phyloP scores from a whole-genome alignment of 2,329 filamentous ascomycete species.

The Fusarium buharicum region DNA sequence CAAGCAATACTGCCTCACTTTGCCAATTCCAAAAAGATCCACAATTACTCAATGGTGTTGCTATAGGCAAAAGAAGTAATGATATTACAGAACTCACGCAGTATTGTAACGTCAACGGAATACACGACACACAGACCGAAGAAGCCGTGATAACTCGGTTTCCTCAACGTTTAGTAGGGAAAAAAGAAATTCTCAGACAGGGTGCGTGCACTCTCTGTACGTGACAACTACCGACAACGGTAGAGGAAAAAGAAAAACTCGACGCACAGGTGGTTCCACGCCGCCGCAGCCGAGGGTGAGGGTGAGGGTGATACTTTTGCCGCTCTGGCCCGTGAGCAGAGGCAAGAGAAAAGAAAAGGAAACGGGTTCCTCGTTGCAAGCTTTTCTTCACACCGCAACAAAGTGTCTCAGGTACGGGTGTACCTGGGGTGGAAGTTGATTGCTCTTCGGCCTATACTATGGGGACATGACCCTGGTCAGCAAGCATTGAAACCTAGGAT shows the following conservation, averaged over 20 bases:
- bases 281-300: slow-evolving; percentile 19
- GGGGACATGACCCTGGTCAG: slow-evolving; percentile 16
- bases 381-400: slow-evolving; percentile 27
- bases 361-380: slow-evolving; percentile 27
- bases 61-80: slow-evolving; percentile 11
- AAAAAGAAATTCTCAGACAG: slow-evolving; percentile 9
- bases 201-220: slow-evolving; percentile 6
- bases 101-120: slow-evolving; percentile 13
- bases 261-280: slow-evolving; percentile 34
- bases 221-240: slow-evolving; percentile 41
- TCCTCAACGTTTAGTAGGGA: slow-evolving; percentile 7
- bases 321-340: slow-evolving; percentile 26
- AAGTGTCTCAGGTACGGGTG: slow-evolving; percentile 36
- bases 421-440: slow-evolving; percentile 25
- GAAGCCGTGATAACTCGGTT: slow-evolving; percentile 31
- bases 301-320: slow-evolving; percentile 27
- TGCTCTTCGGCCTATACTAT: slow-evolving; percentile 1
- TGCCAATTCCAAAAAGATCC: slow-evolving; percentile 6
- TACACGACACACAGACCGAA: slow-evolving; percentile 11
- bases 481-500: slow-evolving; percentile 25
- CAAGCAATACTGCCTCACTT: slow-evolving; percentile 13
- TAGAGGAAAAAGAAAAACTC: slow-evolving; percentile 37
- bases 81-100: slow-evolving; percentile 9
- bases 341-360: slow-evolving; percentile 34
- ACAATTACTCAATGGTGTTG: slow-evolving; percentile 5